Evolutionary conservation across 169 alveolate species (phyloP), one percentile per base, ranked within the genome.

Genomic region (Cryptosporidium ryanae): DNA sequence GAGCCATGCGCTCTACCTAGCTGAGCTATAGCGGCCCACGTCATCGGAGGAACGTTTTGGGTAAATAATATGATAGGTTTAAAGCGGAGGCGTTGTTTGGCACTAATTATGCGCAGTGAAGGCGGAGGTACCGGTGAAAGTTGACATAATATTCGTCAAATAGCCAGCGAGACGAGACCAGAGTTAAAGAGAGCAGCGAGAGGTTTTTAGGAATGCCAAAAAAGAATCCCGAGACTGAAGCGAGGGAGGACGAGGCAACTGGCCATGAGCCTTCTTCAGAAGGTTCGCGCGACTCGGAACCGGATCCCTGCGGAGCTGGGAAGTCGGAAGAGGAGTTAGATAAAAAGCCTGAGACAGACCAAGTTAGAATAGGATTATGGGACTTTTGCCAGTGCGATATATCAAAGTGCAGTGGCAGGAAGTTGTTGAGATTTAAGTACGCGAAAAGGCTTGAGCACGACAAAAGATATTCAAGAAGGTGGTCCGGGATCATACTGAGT

Each of bases 321-420:
- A 31, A 0, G 46, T 12, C 0, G 31, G 23, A 0, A 38, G 50
- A 31, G 17, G 84, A 50, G 32, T 23, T 27, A 7, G 57, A 54
- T 25, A 54, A 50, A 1, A 48, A 70, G 55, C 52, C 54, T 23
- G n/a, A 54, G 13, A 38, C 8, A 6, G 46, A 38, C 46, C 13
- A n/a, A 17, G 91, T 96, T 43, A 93, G 91, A 65, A 92, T 96
- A 50, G 90, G 94, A 76, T 90, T 96, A 95, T 95, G 97, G 96
- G 97, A 97, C 90, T 97, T 96, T 82, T 96, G 95, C 52, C 98
- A 97, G 82, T 96, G 99, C 89, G 99, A 97, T 82, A 94, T 96
- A 23, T 95, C 96, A 84, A 93, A 95, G 63, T 97, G 99, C 84
- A 94, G 97, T 31, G 99, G 99, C 1, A 93, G 97, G 82, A 96